Base-by-base conservation (phyloP, 1,284 basidiomycete genomes). In the Hymenochaete sp. region DNA sequence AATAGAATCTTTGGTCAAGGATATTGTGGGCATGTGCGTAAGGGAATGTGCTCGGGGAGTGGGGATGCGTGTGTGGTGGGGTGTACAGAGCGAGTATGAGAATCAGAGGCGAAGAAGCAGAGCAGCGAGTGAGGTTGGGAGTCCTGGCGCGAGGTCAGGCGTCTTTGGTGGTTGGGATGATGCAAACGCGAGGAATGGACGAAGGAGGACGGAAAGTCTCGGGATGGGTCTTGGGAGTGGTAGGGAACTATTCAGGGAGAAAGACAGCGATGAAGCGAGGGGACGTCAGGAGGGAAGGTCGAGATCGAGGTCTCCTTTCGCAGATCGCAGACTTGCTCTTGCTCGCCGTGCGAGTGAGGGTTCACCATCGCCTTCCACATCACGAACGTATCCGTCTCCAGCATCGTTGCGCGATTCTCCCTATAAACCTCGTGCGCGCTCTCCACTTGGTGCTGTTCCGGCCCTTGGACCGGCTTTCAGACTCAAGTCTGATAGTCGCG, bases 381-480 rank as follows among this genome's bases (percentile, higher is more conserved):
- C 13, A 16, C 8, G 14, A 6, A 6, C 32, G 13, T 5, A 35
- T 21, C 19, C 41, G 27, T 44, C 43, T 4, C 43, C 32, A 11
- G 38, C 36, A 21, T 38, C 44, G 4, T 35, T 32, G 16, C 13
- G 40, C 21, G 38, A 36, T 8, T 42, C 45, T 16, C 38, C 47
- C 3, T 35, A 41, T 26, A 44, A 36, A 26, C 43, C 47, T 3
- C 47, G 47, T 4, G 47, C 47, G 14, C 37, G 47, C 4, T 49
- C 47, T 19, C 47, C 47, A 19, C 37, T 49, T n/a, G 47, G 43
- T n/a, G 21, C 25, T 11, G 19, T 31, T 0, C 43, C 47, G 21
- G 27, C 37, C 11, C 31, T 49, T 1, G 47, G 42, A 4, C 47
- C 47, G 29, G 47, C 47, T 16, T 36, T 45, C 6, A 32, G 40